A percentile compares a stretch with the other conserved stretches of the same genome.
Conservation (phyloP, 306 rosid genomes). For the Senna tora region DNA sequence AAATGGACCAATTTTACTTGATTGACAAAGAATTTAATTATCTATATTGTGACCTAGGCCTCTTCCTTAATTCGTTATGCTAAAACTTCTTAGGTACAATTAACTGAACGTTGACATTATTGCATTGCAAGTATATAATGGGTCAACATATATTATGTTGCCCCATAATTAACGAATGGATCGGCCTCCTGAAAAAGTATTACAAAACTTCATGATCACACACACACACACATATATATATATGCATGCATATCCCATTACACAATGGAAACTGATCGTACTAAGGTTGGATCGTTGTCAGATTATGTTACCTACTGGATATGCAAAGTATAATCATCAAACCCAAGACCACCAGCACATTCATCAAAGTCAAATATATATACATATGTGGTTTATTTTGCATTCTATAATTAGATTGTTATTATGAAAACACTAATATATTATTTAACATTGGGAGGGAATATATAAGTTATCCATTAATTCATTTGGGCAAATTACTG, state of each 20-base stretch:
- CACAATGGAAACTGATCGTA: constrained; percentile 7
- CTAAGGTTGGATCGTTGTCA: constrained; percentile 22
- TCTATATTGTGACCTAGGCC: too few species aligned
- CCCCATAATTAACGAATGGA: constrained; percentile 16
- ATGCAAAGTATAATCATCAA: constrained; percentile 35
- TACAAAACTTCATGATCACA: neutral
- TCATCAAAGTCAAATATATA: neutral
- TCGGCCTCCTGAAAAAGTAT: constrained; percentile 1
- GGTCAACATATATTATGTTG: neutral
- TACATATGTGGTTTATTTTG: neutral
- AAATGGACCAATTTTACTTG: too few species aligned
- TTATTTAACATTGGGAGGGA: neutral
- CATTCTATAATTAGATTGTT: neutral
- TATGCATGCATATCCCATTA: neutral
- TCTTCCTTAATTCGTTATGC: too few species aligned
- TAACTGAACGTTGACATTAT: constrained; percentile 14
- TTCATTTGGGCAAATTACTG: neutral
- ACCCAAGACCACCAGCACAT: constrained; percentile 4
- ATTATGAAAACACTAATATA: neutral
- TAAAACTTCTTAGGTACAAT: too few species aligned
- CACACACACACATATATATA: too few species aligned
- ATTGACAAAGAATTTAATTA: too few species aligned
- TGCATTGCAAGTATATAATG: constrained; percentile 2
- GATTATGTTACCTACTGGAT: constrained; percentile 38
- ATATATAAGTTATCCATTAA: neutral